phyloP scores from a whole-genome alignment of 2,329 filamentous ascomycete species.

The Fusarium poae region DNA sequence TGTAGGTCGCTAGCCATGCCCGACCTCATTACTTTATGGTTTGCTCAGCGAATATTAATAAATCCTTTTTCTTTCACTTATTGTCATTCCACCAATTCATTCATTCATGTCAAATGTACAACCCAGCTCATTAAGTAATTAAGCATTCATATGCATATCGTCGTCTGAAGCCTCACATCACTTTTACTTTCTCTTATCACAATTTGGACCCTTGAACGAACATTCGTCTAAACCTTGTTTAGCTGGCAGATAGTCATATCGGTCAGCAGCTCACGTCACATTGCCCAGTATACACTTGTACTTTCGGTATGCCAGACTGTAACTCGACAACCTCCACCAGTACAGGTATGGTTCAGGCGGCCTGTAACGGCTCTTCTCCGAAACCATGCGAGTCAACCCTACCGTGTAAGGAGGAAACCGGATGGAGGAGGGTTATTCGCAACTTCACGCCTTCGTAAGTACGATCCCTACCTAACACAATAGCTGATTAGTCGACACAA shows the following conservation, averaged over 20 bases:
- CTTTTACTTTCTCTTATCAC: neutral
- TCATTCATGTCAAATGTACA: neutral
- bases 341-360: constrained; percentile 1
- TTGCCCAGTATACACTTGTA: neutral
- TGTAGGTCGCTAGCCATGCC: neutral
- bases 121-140: neutral
- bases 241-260: constrained; percentile 21
- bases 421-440: constrained; percentile 62
- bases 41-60: constrained; percentile 1
- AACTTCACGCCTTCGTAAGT: constrained; percentile 69
- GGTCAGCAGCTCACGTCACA: constrained; percentile 35
- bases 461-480: neutral
- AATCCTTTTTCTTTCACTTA: neutral
- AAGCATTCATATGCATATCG: neutral
- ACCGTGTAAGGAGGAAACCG: constrained; percentile 53
- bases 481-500: neutral
- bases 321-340: constrained; percentile 24
- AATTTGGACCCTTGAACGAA: constrained; percentile 5
- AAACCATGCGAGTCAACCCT: constrained; percentile 31
- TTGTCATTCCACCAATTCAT: neutral
- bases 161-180: neutral
- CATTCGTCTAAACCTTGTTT: constrained; percentile 22
- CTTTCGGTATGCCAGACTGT: constrained; percentile 37
- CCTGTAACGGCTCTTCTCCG: constrained; percentile 19
- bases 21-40: neutral